Conservation (phyloP, 139 green algal species). For the Chlorella ohadii region DNA sequence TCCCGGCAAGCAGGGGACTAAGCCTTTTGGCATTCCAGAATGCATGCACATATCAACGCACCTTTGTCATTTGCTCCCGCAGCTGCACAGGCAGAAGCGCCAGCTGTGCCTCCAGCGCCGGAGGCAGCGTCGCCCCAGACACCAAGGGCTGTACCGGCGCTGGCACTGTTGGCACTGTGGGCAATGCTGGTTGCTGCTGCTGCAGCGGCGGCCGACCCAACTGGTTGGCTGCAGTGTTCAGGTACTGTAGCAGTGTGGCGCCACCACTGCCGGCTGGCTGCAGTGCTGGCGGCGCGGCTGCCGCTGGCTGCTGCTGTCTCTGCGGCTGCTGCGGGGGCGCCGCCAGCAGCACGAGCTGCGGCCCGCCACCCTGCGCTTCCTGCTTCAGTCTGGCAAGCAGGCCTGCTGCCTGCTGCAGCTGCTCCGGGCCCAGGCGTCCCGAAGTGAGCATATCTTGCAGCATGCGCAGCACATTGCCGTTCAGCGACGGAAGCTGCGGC, state of each 20-base stretch:
- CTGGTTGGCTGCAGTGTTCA: background rate
- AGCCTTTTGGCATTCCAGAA: no score
- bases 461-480: background rate
- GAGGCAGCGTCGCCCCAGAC: background rate
- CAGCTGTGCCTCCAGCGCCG: constrained; percentile 3
- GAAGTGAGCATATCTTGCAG: no score
- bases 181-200: background rate
- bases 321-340: background rate
- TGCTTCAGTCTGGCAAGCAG: background rate
- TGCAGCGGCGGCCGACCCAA: background rate
- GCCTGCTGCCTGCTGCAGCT: background rate
- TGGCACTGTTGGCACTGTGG: background rate
- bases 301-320: background rate
- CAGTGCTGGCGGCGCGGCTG: background rate
- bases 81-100: background rate
- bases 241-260: background rate
- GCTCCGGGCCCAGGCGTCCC: background rate
- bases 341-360: background rate
- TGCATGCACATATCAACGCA: background rate
- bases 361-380: background rate
- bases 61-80: background rate
- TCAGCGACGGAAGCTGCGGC: no score
- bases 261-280: background rate
- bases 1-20: no score
- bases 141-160: background rate